These are phyloP conservation scores for Pterulicium gracile DNA, from an alignment of 1,284 basidiomycete genomes.

Conservation along the genomic window DNA sequence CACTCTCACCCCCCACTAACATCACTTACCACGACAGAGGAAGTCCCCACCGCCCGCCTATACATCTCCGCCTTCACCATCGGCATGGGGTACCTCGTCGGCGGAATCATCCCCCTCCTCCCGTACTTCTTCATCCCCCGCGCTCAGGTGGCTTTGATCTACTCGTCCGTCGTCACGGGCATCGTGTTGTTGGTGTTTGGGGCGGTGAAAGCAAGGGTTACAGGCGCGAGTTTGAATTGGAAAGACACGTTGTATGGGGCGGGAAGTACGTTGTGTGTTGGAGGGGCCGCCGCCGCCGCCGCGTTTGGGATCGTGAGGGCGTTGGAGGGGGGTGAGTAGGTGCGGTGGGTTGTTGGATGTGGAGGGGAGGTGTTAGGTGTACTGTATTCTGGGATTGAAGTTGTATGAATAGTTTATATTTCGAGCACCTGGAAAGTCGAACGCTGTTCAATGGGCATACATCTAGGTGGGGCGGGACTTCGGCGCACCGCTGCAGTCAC, in stretches of 20 bases:
- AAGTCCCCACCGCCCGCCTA: slow-evolving; percentile 55
- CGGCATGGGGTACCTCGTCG: slow-evolving; percentile 78
- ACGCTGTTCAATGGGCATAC: too few species aligned
- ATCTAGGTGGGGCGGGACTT: too few species aligned
- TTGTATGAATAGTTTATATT: too few species aligned
- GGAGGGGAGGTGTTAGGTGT: too few species aligned
- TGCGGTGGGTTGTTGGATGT: too few species aligned
- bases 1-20: slow-evolving; percentile 2
- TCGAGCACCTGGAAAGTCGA: too few species aligned
- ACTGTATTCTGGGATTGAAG: too few species aligned
- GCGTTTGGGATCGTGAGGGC: slow-evolving; percentile 80
- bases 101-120: slow-evolving; percentile 79
- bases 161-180: slow-evolving; percentile 71
- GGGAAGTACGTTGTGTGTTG: slow-evolving; percentile 80
- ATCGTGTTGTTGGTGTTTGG: slow-evolving; percentile 85
- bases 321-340: slow-evolving; percentile 35
- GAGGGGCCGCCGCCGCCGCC: slow-evolving; percentile 81
- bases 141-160: slow-evolving; percentile 60
- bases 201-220: slow-evolving; percentile 81
- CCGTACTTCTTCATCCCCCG: slow-evolving; percentile 82
- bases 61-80: slow-evolving; percentile 91
- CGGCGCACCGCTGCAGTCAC: too few species aligned
- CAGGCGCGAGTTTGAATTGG: slow-evolving; percentile 57
- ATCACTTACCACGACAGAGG: slow-evolving; percentile 41
- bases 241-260: slow-evolving; percentile 76